Conservation (phyloP, 148 eudicot species). For the Polygonum maritimum region DNA sequence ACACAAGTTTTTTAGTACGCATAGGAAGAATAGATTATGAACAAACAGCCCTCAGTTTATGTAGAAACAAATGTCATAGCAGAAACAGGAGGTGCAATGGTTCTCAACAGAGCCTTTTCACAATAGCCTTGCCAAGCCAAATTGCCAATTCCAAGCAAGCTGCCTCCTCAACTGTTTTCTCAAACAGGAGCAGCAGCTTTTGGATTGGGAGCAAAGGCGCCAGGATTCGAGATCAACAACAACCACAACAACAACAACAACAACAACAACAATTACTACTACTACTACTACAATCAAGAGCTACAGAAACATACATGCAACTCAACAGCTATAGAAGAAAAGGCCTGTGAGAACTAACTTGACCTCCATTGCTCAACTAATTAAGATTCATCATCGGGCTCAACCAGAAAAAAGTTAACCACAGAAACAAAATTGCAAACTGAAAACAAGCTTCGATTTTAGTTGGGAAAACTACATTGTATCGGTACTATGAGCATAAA, state of each 20-base stretch:
- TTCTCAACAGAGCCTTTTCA: not conserved
- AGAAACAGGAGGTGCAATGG: not conserved
- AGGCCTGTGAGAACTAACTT: not conserved
- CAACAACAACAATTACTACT: not conserved
- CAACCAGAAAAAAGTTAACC: not conserved
- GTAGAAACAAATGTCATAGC: not conserved
- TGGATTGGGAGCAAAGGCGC: not conserved
- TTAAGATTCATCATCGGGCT: not conserved
- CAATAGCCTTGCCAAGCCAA: not conserved
- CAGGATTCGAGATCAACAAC: not conserved
- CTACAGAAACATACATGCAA: not conserved
- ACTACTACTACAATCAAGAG: not conserved
- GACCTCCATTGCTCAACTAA: conserved; percentile 4
- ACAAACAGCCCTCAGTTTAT: not conserved
- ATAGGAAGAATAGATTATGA: not conserved
- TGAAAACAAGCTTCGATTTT: not conserved
- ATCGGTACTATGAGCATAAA: not conserved
- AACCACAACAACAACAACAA: not conserved
- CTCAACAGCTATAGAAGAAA: not conserved
- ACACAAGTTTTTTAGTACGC: not conserved
- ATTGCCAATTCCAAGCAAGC: not conserved
- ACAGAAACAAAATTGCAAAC: not conserved
- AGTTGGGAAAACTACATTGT: no score
- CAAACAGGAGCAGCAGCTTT: conserved; percentile 6
- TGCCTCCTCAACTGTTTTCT: conserved; percentile 8